Evolutionary conservation across 129 eudicot genomes (phyloP), one percentile per base, ranked within the genome.

Genomic region (Flaveria ramosissima): DNA sequence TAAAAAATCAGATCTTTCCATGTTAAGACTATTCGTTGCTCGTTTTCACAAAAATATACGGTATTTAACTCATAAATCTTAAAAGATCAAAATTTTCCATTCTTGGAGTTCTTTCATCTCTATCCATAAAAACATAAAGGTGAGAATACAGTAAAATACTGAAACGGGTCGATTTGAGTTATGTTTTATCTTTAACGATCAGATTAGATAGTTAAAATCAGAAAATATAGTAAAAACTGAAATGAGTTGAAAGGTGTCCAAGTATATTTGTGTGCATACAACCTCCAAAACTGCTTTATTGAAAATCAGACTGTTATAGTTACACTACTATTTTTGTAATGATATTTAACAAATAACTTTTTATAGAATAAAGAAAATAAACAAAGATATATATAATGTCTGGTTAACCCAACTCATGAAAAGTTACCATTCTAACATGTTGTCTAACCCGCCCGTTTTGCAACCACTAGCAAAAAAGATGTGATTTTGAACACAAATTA

Each of bases 1-100:
- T 14, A 26, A 59, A 65, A 68, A 45, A 77, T 50, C 9, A 6
- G 51, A 48, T 66, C 51, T 71, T 66, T 77, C 45, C 45, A 21
- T 46, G 43, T 19, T 13, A 42, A 16, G 9, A 51, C 51, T n/a
- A 61, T 41, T 46, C 32, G 30, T 60, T 45, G 39, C 68, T 56
- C 1, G n/a, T 24, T 60, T 60, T 26, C 36, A 60, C 36, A 61
- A 16, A 63, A 63, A 63, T 63, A 63, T 1, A 59, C 8, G 41
- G 41, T 36, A 36, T 36, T 36, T 36, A 36, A 36, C 41, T 36
- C 41, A 36, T 36, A 36, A 36, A 4, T 36, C 41, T 36, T 36
- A 36, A 36, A 36, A 36, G 41, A 36, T 36, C 1, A 1, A 1
- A 36, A 0, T 36, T 36, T 36, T 36, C 41, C 41, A 5, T 36